Percentiles rank a stretch among this genome's conserved stretches.
Conservation (phyloP, 192 early-diverging fungal genomes). For the Spizellomyces punctatus region DNA sequence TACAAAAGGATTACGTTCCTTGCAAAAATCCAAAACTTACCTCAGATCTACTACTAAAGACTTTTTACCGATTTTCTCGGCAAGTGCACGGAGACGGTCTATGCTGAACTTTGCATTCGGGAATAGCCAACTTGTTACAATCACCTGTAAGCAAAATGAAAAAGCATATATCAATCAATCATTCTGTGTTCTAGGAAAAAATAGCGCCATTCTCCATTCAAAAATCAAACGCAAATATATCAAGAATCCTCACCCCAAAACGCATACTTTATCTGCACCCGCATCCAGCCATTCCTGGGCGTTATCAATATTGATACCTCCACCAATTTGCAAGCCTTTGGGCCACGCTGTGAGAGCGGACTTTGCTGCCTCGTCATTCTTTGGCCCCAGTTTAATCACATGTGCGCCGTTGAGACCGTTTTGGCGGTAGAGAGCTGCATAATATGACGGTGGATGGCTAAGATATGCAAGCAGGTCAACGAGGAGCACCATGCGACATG, state of each 20-base stretch:
- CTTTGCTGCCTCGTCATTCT: constrained; percentile 83
- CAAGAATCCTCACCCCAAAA: neutral
- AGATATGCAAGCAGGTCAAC: neutral
- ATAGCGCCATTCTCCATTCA: no score
- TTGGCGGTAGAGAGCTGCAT: constrained; percentile 77
- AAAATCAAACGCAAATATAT: no score
- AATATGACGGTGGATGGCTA: constrained; percentile 76
- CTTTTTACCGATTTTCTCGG: constrained; percentile 64
- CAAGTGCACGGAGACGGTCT: constrained; percentile 61
- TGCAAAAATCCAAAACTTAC: constrained; percentile 28
- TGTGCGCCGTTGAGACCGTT: constrained; percentile 81
- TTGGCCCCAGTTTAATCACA: constrained; percentile 91
- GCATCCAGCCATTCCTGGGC: constrained; percentile 82
- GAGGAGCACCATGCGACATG: neutral
- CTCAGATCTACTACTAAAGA: constrained; percentile 80
- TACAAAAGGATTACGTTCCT: neutral
- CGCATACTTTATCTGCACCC: constrained; percentile 80
- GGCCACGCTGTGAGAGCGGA: constrained; percentile 87
- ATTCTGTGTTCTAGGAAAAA: neutral
- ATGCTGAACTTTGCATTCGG: constrained; percentile 71
- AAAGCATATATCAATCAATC: neutral
- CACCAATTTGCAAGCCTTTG: constrained; percentile 86
- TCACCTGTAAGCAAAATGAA: constrained; percentile 58
- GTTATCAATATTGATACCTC: constrained; percentile 88
- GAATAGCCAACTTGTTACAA: constrained; percentile 96